Evolutionary conservation across 441 rosid genomes (phyloP), one percentile per base, ranked within the genome.

Genomic region (Gossypium davidsonii): DNA sequence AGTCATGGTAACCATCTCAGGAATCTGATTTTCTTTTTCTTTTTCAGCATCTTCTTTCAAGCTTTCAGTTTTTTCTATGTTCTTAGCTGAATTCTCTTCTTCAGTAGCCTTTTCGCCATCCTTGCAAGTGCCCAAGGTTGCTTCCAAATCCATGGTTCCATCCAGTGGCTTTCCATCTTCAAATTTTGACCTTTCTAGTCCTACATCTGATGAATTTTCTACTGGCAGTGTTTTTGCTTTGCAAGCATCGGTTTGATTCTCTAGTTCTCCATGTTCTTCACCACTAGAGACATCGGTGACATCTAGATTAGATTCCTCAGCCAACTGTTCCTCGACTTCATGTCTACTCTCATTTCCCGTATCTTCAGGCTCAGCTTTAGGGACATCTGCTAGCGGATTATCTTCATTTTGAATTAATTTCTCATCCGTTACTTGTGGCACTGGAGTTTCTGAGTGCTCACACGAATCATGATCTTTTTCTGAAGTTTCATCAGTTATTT

Each of bases 161-260:
- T 68, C 79, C n/a, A 51, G 6, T n/a, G 71, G 53, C 64, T 75
- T 73, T 75, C 49, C 75, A 3, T 73, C 74, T 58, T 75, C 77
- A 21, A n/a, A 37, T 61, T 75, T 65, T 21, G 79, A 23, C 25
- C n/a, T 25, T n/a, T 51, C 21, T 21, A 8, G 3, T 26, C 44
- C 25, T n/a, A 49, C 15, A 67, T 67, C 59, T 25, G 44, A 49
- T 49, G 44, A 7, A 49, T 26, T 53, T 26, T 67, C 25, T 8
- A 26, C 58, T n/a, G 51, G 62, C 31, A 23, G 34, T 21, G 62
- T 10, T 57, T 23, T 57, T 57, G 34, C 62, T 21, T 57, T n/a
- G 15, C 34, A 23, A 57, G 15, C 62, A 57, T 57, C 34, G n/a
- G 34, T 57, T 57, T 57, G 62, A 23, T 57, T 23, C n/a, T 57